These are phyloP conservation scores for Rhynchospora breviuscula DNA, from an alignment of 176 grass and related monocot genomes.

Conservation along the genomic window DNA sequence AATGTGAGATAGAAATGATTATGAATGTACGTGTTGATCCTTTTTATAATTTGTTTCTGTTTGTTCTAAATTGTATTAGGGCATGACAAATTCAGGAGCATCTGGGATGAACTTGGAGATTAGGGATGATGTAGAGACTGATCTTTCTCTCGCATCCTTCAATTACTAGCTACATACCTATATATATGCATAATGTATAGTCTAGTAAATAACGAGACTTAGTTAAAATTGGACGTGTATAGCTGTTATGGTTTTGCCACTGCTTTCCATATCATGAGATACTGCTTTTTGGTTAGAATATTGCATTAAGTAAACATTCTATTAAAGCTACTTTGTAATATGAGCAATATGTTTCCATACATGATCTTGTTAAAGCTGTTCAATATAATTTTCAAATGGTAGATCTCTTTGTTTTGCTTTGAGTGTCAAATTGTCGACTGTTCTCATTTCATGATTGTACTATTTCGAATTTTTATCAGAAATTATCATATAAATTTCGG, in stretches of 20 bases:
- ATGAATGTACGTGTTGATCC: neutral
- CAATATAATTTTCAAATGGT: neutral
- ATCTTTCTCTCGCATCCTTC: constrained; percentile 6
- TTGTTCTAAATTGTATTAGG: neutral
- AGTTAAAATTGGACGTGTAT: neutral
- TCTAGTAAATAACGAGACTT: too few relatives aligned
- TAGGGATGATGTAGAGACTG: neutral
- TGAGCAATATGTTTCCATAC: neutral
- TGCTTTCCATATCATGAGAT: neutral
- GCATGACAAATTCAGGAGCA: neutral
- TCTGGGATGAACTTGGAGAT: neutral
- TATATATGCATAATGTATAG: neutral
- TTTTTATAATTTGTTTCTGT: neutral
- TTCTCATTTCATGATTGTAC: neutral
- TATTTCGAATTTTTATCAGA: neutral
- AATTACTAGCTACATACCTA: neutral
- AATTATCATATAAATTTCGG: too few relatives aligned
- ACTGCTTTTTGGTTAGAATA: neutral
- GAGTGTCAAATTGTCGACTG: neutral
- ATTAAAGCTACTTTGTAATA: neutral
- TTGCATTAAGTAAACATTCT: neutral
- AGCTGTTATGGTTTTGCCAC: neutral
- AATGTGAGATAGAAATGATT: neutral
- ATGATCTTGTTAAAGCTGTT: neutral
- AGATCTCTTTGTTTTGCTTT: neutral